Evolutionary conservation across 2,329 filamentous ascomycete genomes (phyloP).

Genomic region (Alternaria metachromatica): DNA sequence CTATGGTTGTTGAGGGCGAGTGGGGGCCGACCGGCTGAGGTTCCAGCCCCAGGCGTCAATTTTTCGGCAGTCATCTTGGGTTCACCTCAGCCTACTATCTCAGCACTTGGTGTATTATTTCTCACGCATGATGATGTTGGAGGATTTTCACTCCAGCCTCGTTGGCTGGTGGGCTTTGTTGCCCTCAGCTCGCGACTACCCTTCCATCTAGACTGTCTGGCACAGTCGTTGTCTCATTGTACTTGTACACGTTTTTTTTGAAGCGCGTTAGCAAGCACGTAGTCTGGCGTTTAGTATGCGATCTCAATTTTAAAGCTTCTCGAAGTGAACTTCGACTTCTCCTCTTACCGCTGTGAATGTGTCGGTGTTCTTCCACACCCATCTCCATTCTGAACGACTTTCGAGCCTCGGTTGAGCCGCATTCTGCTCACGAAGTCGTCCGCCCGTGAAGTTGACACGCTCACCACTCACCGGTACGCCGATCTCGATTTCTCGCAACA

Average conservation of each 20-base stretch:
- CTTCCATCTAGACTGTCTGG: neutral
- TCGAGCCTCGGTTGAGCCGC: neutral
- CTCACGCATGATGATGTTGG: neutral
- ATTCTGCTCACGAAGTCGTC: neutral
- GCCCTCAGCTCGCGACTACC: neutral
- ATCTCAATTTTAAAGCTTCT: too few relatives aligned
- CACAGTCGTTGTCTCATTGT: neutral
- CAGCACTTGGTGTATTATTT: neutral
- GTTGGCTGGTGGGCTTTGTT: too few relatives aligned
- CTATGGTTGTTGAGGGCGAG: neutral
- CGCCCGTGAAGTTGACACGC: neutral
- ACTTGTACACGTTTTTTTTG: neutral
- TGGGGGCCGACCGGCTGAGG: neutral
- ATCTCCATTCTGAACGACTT: too few relatives aligned
- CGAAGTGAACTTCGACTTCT: too few relatives aligned
- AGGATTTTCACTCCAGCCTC: neutral
- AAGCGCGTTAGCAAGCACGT: neutral
- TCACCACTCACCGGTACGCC: neutral
- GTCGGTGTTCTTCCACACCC: fast-evolving
- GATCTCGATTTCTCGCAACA: neutral
- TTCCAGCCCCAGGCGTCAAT: neutral
- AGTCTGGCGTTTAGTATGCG: neutral
- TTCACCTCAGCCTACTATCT: neutral
- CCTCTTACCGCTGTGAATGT: neutral
- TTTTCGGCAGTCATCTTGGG: neutral